Base-by-base conservation (phyloP, 1,139 yeast genomes). In the Candida buenavistaensis region DNA sequence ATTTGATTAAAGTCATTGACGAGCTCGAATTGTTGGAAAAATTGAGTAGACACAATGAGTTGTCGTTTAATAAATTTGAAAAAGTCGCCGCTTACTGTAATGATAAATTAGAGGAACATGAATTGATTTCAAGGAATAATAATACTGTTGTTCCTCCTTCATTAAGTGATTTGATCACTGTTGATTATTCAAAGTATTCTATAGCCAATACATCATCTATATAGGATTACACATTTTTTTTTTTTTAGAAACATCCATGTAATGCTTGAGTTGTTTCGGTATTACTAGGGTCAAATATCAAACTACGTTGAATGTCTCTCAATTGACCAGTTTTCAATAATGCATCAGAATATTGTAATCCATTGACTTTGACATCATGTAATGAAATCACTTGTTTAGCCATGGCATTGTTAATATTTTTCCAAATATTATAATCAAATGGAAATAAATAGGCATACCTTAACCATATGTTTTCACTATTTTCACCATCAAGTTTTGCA, bases 361-460 rank as follows among this genome's bases (percentile, higher is more conserved):
- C 72, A 3, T 73, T 69, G 19, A 80, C 72, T 41, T 72, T 72
- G 14, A 83, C 66, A 37, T 75, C 75, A 2, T 47, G 41, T 38
- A 82, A 62, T 1, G 57, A 44, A 0, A 87, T 79, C 8, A 78
- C 68, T 5, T 60, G 51, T 22, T 68, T 46, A 0, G 75, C 73
- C 64, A 72, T 65, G 30, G 62, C 62, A 13, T 62, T 53, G 48
- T 78, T 76, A 27, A 90, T 55, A 14, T 75, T 64, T 29, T 65
- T 67, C 97, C 97, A 90, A 6, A 85, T 72, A 13, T 64, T 62
- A 44, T 68, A 68, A 47, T 82, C 85, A 26, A 75, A 73, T 0
- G 97, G 97, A 62, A 85, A 83, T 48, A 83, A 62, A 41, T 82
- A 62, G 0, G 94, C 90, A 12, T 79, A 72, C 48, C 81, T 72